Conservation (phyloP, 768 basidiomycete genomes). For the Leccinum longicurvipes region DNA sequence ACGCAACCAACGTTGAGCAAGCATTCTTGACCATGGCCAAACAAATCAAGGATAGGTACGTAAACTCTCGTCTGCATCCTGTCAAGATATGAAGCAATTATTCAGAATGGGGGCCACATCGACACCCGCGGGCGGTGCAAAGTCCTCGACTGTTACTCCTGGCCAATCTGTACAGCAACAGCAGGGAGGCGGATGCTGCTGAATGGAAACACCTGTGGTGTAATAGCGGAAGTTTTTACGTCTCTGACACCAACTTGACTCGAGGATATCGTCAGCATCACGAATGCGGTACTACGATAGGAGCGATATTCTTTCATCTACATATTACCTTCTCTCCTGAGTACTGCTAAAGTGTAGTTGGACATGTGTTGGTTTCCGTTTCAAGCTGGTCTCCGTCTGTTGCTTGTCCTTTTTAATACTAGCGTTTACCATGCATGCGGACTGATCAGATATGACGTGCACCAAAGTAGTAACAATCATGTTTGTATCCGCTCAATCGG, state of each 20-base stretch:
- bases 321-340: slow-evolving; percentile 30
- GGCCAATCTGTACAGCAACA: slow-evolving; percentile 82
- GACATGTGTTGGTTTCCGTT: slow-evolving; percentile 27
- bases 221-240: slow-evolving; percentile 16
- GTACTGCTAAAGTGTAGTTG: slow-evolving; percentile 24
- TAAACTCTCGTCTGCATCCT: not conserved
- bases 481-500: not conserved
- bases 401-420: slow-evolving; percentile 24
- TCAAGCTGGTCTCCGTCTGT: slow-evolving; percentile 23
- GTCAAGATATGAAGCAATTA: not conserved
- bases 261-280: slow-evolving; percentile 27
- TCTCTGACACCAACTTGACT: slow-evolving; percentile 14
- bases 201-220: slow-evolving; percentile 29
- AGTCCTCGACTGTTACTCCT: slow-evolving; percentile 80
- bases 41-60: slow-evolving; percentile 89
- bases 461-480: not conserved
- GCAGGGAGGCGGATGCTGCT: slow-evolving; percentile 77
- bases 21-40: slow-evolving; percentile 99
- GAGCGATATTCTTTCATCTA: slow-evolving; percentile 34
- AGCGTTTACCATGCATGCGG: slow-evolving; percentile 4
- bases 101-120: slow-evolving; percentile 81
- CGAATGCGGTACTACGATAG: slow-evolving; percentile 26
- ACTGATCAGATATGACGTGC: not conserved
- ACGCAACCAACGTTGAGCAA: slow-evolving; percentile 97
- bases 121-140: slow-evolving; percentile 68